Conservation (phyloP, 768 basidiomycete genomes). For the Russula griseocarnosa region DNA sequence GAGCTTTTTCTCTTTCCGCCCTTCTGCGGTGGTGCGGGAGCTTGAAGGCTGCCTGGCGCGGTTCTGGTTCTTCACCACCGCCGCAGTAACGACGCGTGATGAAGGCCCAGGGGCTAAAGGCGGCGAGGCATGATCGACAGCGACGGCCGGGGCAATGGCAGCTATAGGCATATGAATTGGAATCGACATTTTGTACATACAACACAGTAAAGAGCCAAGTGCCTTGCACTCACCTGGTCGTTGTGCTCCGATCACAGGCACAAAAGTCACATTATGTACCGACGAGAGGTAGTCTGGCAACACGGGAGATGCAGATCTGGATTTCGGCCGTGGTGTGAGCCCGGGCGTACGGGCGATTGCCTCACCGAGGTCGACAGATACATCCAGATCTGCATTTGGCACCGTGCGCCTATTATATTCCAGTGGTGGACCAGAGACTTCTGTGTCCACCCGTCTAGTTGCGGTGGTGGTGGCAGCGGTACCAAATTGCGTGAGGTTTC, state of each 20-base stretch:
- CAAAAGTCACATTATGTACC: not conserved
- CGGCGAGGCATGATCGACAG: not conserved
- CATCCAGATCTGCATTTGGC: constrained; percentile 8
- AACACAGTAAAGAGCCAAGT: no score
- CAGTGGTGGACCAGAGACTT: not conserved
- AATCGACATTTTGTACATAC: not conserved
- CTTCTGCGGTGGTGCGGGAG: constrained; percentile 1
- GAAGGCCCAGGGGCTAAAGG: not conserved
- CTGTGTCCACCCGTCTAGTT: not conserved
- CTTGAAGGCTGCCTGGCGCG: not conserved
- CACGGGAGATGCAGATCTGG: not conserved
- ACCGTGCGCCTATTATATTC: not conserved
- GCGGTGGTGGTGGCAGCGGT: not conserved
- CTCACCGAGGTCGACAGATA: constrained; percentile 18
- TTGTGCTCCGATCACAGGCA: not conserved
- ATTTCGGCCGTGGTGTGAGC: not conserved
- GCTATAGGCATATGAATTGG: not conserved
- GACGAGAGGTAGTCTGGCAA: not conserved
- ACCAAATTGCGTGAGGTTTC: not conserved
- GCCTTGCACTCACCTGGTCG: constrained; percentile 1
- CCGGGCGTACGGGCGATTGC: constrained; percentile 2
- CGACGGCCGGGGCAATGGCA: no score
- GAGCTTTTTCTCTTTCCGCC: not conserved
- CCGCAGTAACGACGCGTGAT: constrained; percentile 1
- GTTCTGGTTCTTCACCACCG: constrained; percentile 17